Conservation (phyloP, 2,329 filamentous ascomycete species). For the Pseudonectria buxi region DNA sequence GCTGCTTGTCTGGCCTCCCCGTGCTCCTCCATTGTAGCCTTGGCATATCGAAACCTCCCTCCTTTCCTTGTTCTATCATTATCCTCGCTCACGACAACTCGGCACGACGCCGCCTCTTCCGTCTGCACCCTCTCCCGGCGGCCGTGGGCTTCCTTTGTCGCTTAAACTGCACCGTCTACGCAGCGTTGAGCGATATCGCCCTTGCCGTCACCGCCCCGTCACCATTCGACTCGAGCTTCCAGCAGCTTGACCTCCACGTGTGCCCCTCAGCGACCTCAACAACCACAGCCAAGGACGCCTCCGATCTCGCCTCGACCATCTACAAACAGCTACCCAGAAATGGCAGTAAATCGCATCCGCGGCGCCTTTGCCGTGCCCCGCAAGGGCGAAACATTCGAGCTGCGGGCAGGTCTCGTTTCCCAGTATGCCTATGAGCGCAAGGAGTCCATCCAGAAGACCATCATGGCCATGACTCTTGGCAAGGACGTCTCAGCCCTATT, state of each 20-base stretch:
- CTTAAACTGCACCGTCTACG: constrained; percentile 9
- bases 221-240: neutral
- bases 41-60: too few species aligned
- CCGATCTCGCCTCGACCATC: constrained; percentile 19
- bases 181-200: constrained; percentile 8
- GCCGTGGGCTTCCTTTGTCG: constrained; percentile 12
- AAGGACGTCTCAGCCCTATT: constrained; percentile 98
- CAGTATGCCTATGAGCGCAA: constrained; percentile 99
- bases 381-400: constrained; percentile 97
- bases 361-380: constrained; percentile 87
- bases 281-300: too few species aligned
- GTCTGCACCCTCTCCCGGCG: constrained; percentile 7
- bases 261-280: neutral
- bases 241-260: constrained; percentile 8
- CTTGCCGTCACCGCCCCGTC: constrained; percentile 16
- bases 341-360: constrained; percentile 95
- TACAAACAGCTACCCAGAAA: constrained; percentile 34
- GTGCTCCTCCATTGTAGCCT: too few species aligned
- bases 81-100: constrained; percentile 1
- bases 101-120: constrained; percentile 5
- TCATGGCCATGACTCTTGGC: constrained; percentile 99
- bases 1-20: too few species aligned
- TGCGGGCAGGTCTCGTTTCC: constrained; percentile 90
- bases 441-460: constrained; percentile 98
- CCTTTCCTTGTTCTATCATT: too few species aligned